Evolutionary conservation across 495 filamentous ascomycete species (phyloP).

Genomic region (Aspergillus mulundensis): DNA sequence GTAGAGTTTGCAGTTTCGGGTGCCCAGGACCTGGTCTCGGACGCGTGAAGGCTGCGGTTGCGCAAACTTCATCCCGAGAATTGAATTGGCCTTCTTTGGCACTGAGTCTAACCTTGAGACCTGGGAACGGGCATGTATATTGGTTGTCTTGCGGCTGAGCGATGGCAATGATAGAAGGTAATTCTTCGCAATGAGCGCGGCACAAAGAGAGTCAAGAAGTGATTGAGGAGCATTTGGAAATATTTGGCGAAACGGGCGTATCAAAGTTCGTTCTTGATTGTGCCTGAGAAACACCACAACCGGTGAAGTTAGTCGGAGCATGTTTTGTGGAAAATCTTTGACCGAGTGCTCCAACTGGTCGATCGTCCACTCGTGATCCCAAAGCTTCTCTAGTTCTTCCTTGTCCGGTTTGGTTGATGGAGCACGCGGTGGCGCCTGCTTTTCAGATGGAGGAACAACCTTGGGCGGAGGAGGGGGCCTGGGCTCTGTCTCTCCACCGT

Average conservation of each 20-base stretch:
- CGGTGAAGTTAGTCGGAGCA: conserved; percentile 44
- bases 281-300: conserved; percentile 41
- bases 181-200: conserved; percentile 59
- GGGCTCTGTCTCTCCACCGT: conserved; percentile 15
- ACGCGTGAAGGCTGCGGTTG: conserved; percentile 26
- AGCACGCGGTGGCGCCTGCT: conserved; percentile 22
- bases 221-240: conserved; percentile 54
- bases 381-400: conserved; percentile 32
- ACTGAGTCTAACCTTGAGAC: conserved; percentile 31
- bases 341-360: conserved; percentile 42
- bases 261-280: conserved; percentile 34
- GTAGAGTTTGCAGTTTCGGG: conserved; percentile 31
- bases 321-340: conserved; percentile 40
- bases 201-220: conserved; percentile 60
- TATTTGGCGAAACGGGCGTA: conserved; percentile 51
- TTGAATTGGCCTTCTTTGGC: conserved; percentile 35
- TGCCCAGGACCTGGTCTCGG: conserved; percentile 30
- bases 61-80: conserved; percentile 32
- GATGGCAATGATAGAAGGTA: conserved; percentile 46
- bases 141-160: conserved; percentile 22
- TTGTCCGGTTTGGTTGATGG: conserved; percentile 29
- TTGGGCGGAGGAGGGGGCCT: conserved; percentile 25
- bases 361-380: conserved; percentile 46
- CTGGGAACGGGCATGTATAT: conserved; percentile 17
- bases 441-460: conserved; percentile 14